Evolutionary conservation across 2,329 filamentous ascomycete genomes (phyloP), one percentile per base, ranked within the genome.

Genomic region (Alternaria viburni): DNA sequence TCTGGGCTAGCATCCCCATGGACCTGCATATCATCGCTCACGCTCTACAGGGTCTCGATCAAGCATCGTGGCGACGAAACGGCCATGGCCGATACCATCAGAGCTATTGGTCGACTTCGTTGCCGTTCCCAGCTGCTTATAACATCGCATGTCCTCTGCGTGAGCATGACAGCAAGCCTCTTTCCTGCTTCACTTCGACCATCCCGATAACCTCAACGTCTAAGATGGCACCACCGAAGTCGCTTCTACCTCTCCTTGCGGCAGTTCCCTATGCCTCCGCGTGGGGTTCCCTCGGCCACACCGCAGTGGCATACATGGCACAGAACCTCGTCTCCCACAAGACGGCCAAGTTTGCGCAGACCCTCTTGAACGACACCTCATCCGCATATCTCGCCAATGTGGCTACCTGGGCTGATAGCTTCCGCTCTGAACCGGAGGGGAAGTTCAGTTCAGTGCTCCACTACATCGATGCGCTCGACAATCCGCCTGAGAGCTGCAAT

Each of bases 211-310:
- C 11, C 13, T 13, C 3, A 28, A 44, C 3, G 23, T 44, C 3
- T 30, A 64, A 26, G 13, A 77, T 79, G 76, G 64, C 71, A 12
- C 57, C 66, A 30, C 19, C 67, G 54, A 75, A 73, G 58, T 57
- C 65, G 21, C 54, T 77, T 36, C 57, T 77, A 23, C 56, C 73
- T 46, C 61, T 76, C 17, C 68, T 77, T 9, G 68, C 72, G 28
- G 65, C 70, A 12, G 58, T 74, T 2, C 70, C 76, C 12, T 63
- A 61, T n/a, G 70, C 65, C 5, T 57, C 68, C 30, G 84, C 83
- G 8, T 88, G 86, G 86, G 86, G 86, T 23, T 75, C 73, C 8
- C 74, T 88, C 0, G 86, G 86, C 36, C 86, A 88, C 64, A 81
- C 83, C 28, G 86, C 86, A 3, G 81, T 88, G 6, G 86, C 84